These are phyloP conservation scores for Aspergillus japonicus DNA, from an alignment of 2,329 filamentous ascomycete species.

Conservation along the genomic window DNA sequence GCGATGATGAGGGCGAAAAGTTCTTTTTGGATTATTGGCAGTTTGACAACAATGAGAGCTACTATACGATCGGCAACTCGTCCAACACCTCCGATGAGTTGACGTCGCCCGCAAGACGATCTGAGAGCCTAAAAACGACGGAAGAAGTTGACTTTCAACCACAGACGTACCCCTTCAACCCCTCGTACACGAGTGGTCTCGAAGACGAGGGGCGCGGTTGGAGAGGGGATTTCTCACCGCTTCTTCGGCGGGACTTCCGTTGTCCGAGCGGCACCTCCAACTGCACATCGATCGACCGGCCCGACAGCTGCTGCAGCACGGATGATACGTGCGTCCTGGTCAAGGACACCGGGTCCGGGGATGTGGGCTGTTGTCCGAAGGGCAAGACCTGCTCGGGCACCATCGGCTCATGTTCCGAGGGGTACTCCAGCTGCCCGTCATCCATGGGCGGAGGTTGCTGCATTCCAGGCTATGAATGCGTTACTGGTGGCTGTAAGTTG, in stretches of 20 bases:
- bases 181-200: slow-evolving; percentile 4
- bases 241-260: slow-evolving; percentile 49
- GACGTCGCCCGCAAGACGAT: neutral
- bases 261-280: slow-evolving; percentile 56
- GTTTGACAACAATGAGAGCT: slow-evolving; percentile 26
- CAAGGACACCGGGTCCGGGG: slow-evolving; percentile 52
- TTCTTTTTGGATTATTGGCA: slow-evolving; percentile 50
- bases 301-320: slow-evolving; percentile 58
- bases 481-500: slow-evolving; percentile 54
- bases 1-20: slow-evolving; percentile 47
- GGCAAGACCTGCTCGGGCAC: slow-evolving; percentile 53
- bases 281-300: slow-evolving; percentile 56
- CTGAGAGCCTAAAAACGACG: neutral
- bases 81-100: neutral
- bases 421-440: slow-evolving; percentile 57
- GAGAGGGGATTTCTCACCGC: slow-evolving; percentile 10
- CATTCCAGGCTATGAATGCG: slow-evolving; percentile 59
- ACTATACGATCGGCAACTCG: neutral
- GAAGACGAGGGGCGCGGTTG: slow-evolving; percentile 5
- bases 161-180: slow-evolving; percentile 16
- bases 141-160: slow-evolving; percentile 13
- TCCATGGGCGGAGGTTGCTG: slow-evolving; percentile 61
- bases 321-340: slow-evolving; percentile 56
- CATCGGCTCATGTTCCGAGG: slow-evolving; percentile 52
- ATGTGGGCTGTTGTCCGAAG: slow-evolving; percentile 60